Conservation (phyloP, 1,284 basidiomycete species). For the Ustilago lituana region DNA sequence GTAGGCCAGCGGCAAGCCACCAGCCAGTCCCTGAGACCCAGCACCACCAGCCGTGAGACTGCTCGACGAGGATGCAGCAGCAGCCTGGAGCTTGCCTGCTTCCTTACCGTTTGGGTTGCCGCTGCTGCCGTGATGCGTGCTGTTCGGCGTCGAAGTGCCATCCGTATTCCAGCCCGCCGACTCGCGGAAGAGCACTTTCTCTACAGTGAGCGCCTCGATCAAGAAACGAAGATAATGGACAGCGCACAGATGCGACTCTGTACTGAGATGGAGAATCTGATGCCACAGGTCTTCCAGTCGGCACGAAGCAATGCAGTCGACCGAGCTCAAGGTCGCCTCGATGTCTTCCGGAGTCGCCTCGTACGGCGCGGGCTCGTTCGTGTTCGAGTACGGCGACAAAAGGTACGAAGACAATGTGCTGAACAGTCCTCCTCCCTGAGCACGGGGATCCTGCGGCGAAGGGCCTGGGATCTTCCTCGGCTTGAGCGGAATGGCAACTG, state of each 20-base stretch:
- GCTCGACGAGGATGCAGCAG: conserved; percentile 15
- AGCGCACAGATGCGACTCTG: conserved; percentile 77
- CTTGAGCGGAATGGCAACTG: conserved; percentile 50
- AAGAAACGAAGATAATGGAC: conserved; percentile 86
- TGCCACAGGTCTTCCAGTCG: conserved; percentile 91
- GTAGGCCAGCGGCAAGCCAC: conserved; percentile 74
- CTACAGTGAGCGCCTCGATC: conserved; percentile 83
- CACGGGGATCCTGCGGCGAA: conserved; percentile 80
- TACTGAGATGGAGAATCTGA: conserved; percentile 80
- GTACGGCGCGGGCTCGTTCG: conserved; percentile 76
- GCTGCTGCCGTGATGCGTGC: conserved; percentile 5
- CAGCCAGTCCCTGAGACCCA: conserved; percentile 44
- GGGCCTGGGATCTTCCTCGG: conserved; percentile 77
- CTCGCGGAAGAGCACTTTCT: conserved; percentile 69
- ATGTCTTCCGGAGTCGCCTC: conserved; percentile 81
- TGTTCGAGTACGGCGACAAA: conserved; percentile 86
- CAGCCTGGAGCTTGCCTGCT: conserved; percentile 62
- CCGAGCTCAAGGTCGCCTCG: conserved; percentile 91
- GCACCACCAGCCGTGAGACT: conserved; percentile 19
- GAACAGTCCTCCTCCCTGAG: conserved; percentile 84
- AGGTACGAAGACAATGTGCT: conserved; percentile 95
- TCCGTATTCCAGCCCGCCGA: conserved; percentile 39
- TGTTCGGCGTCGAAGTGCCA: conserved; percentile 58
- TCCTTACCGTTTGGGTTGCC: conserved; percentile 22
- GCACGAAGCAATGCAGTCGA: conserved; percentile 94